Percentiles rank a stretch among this genome's conserved stretches.
These are phyloP conservation scores for Globisporangium paddicum DNA, from an alignment of 352 stramenopile species.

Conservation along the genomic window DNA sequence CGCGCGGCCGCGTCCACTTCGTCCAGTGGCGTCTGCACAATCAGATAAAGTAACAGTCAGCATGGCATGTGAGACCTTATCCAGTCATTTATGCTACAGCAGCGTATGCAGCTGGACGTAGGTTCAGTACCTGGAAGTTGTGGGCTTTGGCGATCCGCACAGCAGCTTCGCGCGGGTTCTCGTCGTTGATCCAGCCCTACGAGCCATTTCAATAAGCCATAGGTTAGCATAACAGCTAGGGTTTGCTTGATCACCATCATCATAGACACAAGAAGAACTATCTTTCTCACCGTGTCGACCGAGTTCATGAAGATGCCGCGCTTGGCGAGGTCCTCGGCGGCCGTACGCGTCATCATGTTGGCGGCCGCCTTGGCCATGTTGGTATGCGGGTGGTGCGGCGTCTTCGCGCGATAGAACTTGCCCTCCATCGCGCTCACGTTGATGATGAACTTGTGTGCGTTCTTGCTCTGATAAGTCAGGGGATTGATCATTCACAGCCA, in stretches of 20 bases:
- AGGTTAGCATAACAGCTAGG: no score
- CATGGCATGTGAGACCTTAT: neutral
- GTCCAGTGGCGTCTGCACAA: conserved; percentile 90
- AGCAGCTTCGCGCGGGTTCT: conserved; percentile 92
- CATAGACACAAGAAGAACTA: no score
- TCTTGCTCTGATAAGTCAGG: conserved; percentile 27
- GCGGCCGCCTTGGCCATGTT: conserved; percentile 97
- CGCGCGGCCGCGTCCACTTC: conserved; percentile 93
- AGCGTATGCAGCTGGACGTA: no score
- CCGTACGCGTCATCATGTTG: conserved; percentile 96
- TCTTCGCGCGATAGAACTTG: conserved; percentile 95
- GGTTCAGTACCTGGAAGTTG: conserved; percentile 92
- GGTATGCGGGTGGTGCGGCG: conserved; percentile 92
- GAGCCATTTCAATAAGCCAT: no score
- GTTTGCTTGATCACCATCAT: no score
- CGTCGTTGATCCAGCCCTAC: conserved; percentile 96
- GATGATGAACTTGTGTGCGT: conserved; percentile 77
- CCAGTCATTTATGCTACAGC: neutral
- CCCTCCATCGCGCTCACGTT: conserved; percentile 96
- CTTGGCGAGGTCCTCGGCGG: conserved; percentile 83
- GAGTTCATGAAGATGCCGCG: conserved; percentile 94
- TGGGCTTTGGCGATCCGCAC: conserved; percentile 87
- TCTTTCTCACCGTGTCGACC: conserved; percentile 84
- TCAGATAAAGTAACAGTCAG: neutral
- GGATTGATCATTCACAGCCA: conserved; percentile 1